Conservation (phyloP, 345 rosid species). For the Acer campestre region DNA sequence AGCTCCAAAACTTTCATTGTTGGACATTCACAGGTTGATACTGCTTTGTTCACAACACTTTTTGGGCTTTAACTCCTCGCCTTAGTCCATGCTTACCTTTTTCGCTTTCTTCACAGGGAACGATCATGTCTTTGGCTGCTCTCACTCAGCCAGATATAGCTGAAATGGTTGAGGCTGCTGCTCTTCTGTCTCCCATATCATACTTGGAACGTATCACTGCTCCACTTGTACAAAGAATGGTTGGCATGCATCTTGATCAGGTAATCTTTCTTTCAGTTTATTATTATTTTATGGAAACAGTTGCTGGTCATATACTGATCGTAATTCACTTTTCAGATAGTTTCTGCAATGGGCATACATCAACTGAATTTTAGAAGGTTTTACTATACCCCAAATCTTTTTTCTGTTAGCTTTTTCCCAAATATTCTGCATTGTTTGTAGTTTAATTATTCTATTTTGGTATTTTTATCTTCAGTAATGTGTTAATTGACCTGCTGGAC, state of each 20-base stretch:
- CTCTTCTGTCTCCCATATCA: constrained; percentile 85
- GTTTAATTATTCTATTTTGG: background rate
- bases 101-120: constrained; percentile 53
- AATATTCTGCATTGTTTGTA: constrained; percentile 11
- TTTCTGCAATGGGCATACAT: constrained; percentile 80
- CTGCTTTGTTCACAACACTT: background rate
- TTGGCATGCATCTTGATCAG: constrained; percentile 85
- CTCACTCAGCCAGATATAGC: constrained; percentile 69
- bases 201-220: constrained; percentile 80
- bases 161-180: constrained; percentile 92
- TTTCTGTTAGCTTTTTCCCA: background rate
- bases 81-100: constrained; percentile 4
- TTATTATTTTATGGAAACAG: constrained; percentile 15
- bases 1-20: constrained; percentile 74
- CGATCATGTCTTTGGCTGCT: constrained; percentile 91
- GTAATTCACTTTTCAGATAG: constrained; percentile 48
- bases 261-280: constrained; percentile 39
- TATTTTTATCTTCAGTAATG: constrained; percentile 46
- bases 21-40: constrained; percentile 92
- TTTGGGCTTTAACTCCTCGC: constrained; percentile 2
- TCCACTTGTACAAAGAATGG: constrained; percentile 89
- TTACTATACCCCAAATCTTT: background rate
- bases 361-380: constrained; percentile 91
- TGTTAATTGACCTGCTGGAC: constrained; percentile 67
- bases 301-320: constrained; percentile 27